A percentile compares a stretch with the other conserved stretches of the same genome.
Conservation (phyloP, 352 stramenopile genomes). For the Globisporangium paroecandrum region DNA sequence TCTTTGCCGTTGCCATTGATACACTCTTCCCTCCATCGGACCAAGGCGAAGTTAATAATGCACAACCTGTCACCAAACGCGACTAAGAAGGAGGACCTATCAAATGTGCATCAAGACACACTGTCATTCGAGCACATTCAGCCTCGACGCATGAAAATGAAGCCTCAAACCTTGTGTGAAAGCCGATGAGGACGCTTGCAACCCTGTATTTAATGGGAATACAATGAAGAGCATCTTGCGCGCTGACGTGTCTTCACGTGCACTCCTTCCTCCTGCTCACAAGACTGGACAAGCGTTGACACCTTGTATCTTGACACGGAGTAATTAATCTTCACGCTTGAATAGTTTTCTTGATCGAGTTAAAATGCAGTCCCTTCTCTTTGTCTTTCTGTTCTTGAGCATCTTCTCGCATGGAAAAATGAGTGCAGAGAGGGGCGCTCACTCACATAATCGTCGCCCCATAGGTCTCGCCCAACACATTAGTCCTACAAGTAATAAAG, state of each 20-base stretch:
- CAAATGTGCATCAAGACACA: neutral
- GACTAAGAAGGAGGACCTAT: neutral
- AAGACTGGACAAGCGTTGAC: neutral
- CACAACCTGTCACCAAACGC: neutral
- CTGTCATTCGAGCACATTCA: neutral
- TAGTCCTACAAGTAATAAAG: neutral
- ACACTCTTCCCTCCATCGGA: neutral
- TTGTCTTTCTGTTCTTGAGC: slow-evolving; percentile 1
- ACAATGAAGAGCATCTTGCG: neutral
- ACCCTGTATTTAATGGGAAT: no score
- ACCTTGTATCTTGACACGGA: neutral
- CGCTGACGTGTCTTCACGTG: neutral
- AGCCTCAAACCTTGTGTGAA: neutral
- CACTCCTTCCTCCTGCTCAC: neutral
- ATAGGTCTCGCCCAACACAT: neutral
- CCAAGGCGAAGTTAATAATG: neutral
- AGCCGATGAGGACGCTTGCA: neutral
- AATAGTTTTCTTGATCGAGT: slow-evolving; percentile 1
- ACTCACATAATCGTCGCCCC: neutral
- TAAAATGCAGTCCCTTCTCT: slow-evolving; percentile 2
- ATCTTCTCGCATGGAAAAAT: neutral
- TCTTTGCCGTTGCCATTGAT: slow-evolving; percentile 5
- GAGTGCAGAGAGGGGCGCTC: neutral
- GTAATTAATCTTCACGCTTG: neutral
- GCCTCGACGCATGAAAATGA: neutral